Percentiles rank a stretch among this genome's conserved stretches.
Evolutionary conservation across 257 asterid genomes (phyloP).

Genomic region (Leonotis leonurus): DNA sequence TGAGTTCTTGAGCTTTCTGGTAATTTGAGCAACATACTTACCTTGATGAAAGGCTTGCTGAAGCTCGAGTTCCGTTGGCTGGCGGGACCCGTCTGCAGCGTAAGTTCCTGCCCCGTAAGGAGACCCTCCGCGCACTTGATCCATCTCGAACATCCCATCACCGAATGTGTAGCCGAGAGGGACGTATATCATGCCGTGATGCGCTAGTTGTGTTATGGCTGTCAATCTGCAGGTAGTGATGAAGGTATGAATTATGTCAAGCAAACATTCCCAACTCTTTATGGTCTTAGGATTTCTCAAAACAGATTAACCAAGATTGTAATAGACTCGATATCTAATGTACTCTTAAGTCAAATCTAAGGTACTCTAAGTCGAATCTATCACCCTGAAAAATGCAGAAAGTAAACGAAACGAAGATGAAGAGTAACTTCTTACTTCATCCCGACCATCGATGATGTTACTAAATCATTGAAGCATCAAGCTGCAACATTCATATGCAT

Average conservation of each 20-base stretch:
- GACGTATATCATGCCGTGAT: slow-evolving; percentile 82
- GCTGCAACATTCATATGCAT: no score
- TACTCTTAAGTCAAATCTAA: no score
- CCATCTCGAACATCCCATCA: slow-evolving; percentile 77
- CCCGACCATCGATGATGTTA: background rate
- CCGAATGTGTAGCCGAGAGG: slow-evolving; percentile 85
- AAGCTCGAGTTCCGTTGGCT: slow-evolving; percentile 70
- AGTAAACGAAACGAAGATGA: background rate
- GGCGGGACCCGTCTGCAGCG: slow-evolving; percentile 83
- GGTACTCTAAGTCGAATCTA: no score
- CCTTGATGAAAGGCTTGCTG: slow-evolving; percentile 88
- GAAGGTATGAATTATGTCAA: background rate
- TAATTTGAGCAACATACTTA: slow-evolving; percentile 56
- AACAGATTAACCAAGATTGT: background rate
- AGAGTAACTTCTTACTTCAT: background rate
- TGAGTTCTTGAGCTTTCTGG: slow-evolving; percentile 49
- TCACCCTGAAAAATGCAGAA: no score
- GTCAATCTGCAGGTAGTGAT: slow-evolving; percentile 46
- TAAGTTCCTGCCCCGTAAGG: slow-evolving; percentile 77
- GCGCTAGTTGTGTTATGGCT: slow-evolving; percentile 76
- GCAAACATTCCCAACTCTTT: background rate
- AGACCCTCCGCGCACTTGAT: slow-evolving; percentile 80
- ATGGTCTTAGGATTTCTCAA: background rate
- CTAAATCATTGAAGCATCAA: background rate
- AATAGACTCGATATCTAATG: no score